Percentiles rank a stretch among this genome's conserved stretches.
These are phyloP conservation scores for Rhizopogon rudus DNA, from an alignment of 768 basidiomycete species.

Conservation along the genomic window DNA sequence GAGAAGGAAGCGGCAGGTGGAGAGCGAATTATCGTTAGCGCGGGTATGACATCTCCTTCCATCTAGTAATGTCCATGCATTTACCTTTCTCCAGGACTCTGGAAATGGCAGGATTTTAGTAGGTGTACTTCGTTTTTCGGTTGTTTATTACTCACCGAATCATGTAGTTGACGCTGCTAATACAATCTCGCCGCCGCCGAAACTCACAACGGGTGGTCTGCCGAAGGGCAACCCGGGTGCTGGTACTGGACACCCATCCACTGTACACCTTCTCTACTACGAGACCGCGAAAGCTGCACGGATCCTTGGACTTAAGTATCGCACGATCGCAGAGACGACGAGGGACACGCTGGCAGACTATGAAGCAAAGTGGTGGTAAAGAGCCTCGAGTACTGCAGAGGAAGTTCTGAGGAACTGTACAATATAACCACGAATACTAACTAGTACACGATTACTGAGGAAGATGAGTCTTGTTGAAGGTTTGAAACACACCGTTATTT, in stretches of 20 bases:
- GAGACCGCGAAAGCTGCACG: conserved; percentile 32
- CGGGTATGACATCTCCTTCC: conserved; percentile 14
- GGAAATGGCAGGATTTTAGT: conserved; percentile 30
- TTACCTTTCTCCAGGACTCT: conserved; percentile 12
- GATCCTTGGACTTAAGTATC: conserved; percentile 39
- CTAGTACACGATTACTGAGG: neutral
- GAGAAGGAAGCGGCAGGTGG: conserved; percentile 47
- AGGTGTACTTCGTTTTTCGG: neutral
- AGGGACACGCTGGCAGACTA: conserved; percentile 39
- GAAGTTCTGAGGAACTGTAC: neutral
- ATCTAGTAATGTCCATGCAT: neutral
- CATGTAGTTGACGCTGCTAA: conserved; percentile 34
- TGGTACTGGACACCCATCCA: conserved; percentile 18
- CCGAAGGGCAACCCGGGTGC: conserved; percentile 31
- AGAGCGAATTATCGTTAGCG: conserved; percentile 50
- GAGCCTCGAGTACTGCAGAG: neutral
- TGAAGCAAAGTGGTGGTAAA: conserved; percentile 37
- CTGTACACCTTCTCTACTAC: conserved; percentile 25
- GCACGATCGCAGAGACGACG: conserved; percentile 33
- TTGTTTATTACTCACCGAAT: neutral
- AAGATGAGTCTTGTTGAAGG: no score
- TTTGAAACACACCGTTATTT: no score
- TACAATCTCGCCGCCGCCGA: conserved; percentile 24
- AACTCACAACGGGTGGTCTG: conserved; percentile 20
- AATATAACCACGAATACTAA: neutral